These are phyloP conservation scores for Umbelopsis sp. DNA, from an alignment of 371 early-diverging fungal species.

Conservation along the genomic window DNA sequence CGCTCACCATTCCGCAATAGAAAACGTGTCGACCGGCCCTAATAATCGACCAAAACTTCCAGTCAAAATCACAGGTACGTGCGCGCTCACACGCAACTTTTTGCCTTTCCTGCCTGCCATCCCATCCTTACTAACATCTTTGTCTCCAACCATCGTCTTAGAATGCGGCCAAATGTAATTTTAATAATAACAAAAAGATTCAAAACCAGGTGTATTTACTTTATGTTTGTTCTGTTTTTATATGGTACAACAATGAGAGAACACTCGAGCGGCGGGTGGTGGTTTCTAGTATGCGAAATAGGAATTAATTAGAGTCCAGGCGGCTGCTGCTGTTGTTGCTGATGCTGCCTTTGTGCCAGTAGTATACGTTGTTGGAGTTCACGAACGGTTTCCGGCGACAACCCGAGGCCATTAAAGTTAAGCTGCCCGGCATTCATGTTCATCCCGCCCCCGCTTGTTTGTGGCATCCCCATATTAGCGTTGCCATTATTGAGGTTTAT, in stretches of 20 bases:
- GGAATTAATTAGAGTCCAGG: conserved; percentile 23
- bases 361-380: conserved; percentile 39
- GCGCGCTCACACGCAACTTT: too few species aligned
- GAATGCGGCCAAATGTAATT: conserved; percentile 45
- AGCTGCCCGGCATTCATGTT: conserved; percentile 29
- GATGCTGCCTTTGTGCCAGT: conserved; percentile 41
- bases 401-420: conserved; percentile 24
- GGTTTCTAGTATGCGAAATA: too few species aligned
- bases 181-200: neutral
- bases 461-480: conserved; percentile 25
- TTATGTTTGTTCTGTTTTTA: neutral
- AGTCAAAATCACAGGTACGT: conserved; percentile 80
- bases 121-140: neutral
- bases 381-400: conserved; percentile 38
- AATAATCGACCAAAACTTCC: conserved; percentile 90
- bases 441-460: conserved; percentile 30
- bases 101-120: conserved; percentile 17
- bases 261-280: too few species aligned
- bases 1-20: conserved; percentile 29
- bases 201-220: neutral
- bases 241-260: conserved; percentile 7
- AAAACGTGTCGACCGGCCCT: conserved; percentile 89
- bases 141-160: neutral
- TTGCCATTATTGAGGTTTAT: conserved; percentile 37
- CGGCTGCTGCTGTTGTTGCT: conserved; percentile 45